phyloP scores from a whole-genome alignment of 768 basidiomycete genomes.

The Rubroboletus satanas region DNA sequence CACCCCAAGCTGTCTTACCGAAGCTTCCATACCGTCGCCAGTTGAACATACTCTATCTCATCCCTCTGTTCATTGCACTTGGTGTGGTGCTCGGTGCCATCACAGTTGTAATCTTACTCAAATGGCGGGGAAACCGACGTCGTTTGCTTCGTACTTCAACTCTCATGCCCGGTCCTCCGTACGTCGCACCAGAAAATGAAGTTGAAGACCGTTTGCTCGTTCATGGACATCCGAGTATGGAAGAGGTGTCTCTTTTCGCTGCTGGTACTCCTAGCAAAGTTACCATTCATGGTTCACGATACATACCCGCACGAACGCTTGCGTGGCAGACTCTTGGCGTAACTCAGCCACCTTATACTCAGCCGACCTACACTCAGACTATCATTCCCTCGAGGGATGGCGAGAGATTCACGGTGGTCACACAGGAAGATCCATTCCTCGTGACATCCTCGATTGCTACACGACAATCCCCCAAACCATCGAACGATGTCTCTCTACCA shows the following conservation, averaged over 20 bases:
- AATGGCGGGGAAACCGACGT: constrained; percentile 6
- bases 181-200: constrained; percentile 19
- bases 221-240: constrained; percentile 23
- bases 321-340: constrained; percentile 6
- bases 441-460: background rate
- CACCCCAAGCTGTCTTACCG: constrained; percentile 8
- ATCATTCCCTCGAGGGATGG: constrained; percentile 25
- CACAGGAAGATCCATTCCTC: constrained; percentile 24
- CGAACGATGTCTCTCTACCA: background rate
- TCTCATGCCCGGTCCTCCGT: constrained; percentile 26
- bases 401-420: constrained; percentile 22
- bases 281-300: constrained; percentile 28
- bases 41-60: constrained; percentile 26
- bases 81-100: constrained; percentile 26
- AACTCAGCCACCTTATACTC: background rate
- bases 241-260: constrained; percentile 24
- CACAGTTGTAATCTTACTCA: constrained; percentile 4
- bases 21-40: constrained; percentile 21
- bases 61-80: constrained; percentile 25
- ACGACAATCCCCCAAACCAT: background rate
- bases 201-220: constrained; percentile 12
- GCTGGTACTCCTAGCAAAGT: constrained; percentile 28
- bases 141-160: constrained; percentile 12
- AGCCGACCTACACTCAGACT: constrained; percentile 3
- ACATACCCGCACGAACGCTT: constrained; percentile 14